These are phyloP conservation scores for Rhododendron ovatum DNA, from an alignment of 148 eudicot genomes.

Conservation along the genomic window DNA sequence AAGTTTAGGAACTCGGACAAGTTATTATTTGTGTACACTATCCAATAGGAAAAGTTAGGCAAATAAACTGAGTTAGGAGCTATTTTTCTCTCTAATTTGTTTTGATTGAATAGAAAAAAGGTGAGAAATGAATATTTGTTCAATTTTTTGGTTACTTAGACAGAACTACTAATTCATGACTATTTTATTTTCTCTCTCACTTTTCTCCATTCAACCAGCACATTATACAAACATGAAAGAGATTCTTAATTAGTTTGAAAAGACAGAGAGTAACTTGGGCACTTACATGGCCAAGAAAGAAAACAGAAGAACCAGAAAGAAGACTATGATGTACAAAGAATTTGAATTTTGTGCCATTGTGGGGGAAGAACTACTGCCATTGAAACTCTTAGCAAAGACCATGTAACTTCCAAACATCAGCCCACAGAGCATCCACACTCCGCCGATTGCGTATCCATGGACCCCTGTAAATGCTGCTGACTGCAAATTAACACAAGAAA, in stretches of 20 bases:
- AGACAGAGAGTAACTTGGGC: too few relatives aligned
- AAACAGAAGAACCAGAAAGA: conserved; percentile 41
- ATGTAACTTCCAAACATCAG: conserved; percentile 44
- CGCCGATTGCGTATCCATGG: conserved; percentile 66
- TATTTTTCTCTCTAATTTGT: background rate
- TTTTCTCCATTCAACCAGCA: background rate
- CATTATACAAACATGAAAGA: background rate
- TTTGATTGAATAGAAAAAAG: background rate
- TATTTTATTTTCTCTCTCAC: background rate
- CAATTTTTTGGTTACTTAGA: background rate
- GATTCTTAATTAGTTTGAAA: background rate
- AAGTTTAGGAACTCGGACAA: background rate
- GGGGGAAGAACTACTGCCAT: conserved; percentile 13
- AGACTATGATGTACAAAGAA: conserved; percentile 26
- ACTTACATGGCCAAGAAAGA: conserved; percentile 63
- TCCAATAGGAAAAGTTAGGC: background rate
- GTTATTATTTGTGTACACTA: too few relatives aligned
- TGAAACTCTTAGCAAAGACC: conserved; percentile 20
- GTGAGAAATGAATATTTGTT: background rate
- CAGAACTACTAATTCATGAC: background rate
- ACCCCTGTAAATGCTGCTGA: conserved; percentile 70
- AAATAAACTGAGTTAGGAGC: background rate
- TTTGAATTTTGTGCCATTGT: conserved; percentile 22
- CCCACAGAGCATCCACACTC: conserved; percentile 54
- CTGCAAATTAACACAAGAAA: conserved; percentile 20